A percentile compares a stretch with the other conserved stretches of the same genome.
phyloP scores from a whole-genome alignment of 2,329 filamentous ascomycete genomes.

The Ophiostoma ulmi region DNA sequence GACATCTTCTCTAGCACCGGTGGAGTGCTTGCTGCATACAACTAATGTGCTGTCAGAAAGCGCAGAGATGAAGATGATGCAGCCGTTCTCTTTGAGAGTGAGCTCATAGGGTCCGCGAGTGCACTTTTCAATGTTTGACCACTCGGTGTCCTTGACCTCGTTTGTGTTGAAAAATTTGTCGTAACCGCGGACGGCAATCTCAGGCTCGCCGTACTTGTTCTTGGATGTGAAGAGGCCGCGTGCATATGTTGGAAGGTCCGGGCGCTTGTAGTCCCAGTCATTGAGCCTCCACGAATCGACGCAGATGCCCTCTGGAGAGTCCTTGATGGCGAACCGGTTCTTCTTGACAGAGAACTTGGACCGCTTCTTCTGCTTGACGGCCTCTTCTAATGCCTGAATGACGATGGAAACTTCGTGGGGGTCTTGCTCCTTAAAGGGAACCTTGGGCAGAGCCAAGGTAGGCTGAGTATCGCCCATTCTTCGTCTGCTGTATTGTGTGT shows the following conservation, averaged over 20 bases:
- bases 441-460: slow-evolving; percentile 30
- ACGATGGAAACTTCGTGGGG: slow-evolving; percentile 61
- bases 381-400: slow-evolving; percentile 57
- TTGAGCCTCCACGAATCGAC: slow-evolving; percentile 91
- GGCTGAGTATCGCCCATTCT: background rate
- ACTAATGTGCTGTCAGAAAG: slow-evolving; percentile 83
- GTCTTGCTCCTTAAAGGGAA: slow-evolving; percentile 66
- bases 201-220: slow-evolving; percentile 57
- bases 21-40: slow-evolving; percentile 99
- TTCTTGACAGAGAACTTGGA: slow-evolving; percentile 70
- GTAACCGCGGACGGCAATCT: slow-evolving; percentile 86
- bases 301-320: slow-evolving; percentile 56
- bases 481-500: background rate
- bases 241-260: slow-evolving; percentile 81
- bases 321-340: slow-evolving; percentile 64
- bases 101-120: slow-evolving; percentile 89
- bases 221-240: slow-evolving; percentile 85
- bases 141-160: slow-evolving; percentile 76
- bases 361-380: slow-evolving; percentile 51
- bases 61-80: slow-evolving; percentile 94
- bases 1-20: slow-evolving; percentile 67
- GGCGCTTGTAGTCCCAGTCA: slow-evolving; percentile 93
- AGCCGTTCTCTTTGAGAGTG: slow-evolving; percentile 98
- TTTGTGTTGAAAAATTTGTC: slow-evolving; percentile 98
- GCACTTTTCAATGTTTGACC: slow-evolving; percentile 68